These are phyloP conservation scores for Trametes pubescens DNA, from an alignment of 1,284 basidiomycete species.

Conservation along the genomic window DNA sequence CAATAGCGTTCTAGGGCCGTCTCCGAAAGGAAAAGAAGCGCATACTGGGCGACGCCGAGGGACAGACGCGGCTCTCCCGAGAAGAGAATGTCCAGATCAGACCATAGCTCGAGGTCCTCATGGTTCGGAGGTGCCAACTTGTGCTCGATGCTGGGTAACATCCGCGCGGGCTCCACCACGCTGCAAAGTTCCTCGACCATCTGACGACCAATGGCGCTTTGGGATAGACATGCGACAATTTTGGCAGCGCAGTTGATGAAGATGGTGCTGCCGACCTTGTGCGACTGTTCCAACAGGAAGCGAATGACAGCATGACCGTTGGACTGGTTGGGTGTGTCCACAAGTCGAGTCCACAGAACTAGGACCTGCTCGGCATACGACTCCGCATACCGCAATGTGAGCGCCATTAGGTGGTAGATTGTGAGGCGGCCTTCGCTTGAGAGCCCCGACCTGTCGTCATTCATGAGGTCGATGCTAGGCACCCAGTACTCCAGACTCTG, in stretches of 20 bases:
- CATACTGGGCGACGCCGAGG: slow-evolving; percentile 86
- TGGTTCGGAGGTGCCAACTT: slow-evolving; percentile 72
- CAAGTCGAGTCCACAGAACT: slow-evolving; percentile 82
- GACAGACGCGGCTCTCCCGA: slow-evolving; percentile 72
- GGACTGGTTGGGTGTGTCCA: slow-evolving; percentile 71
- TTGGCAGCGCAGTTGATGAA: slow-evolving; percentile 86
- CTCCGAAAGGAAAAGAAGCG: slow-evolving; percentile 87
- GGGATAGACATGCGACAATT: slow-evolving; percentile 86
- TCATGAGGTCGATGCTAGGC: slow-evolving; percentile 74
- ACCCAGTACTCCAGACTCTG: slow-evolving; percentile 87
- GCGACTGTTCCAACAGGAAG: slow-evolving; percentile 89
- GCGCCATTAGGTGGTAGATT: slow-evolving; percentile 85
- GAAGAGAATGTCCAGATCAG: slow-evolving; percentile 78
- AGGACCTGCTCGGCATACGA: slow-evolving; percentile 85
- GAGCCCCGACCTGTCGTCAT: slow-evolving; percentile 62
- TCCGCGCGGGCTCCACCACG: slow-evolving; percentile 85
- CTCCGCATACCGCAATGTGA: slow-evolving; percentile 84
- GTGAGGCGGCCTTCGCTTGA: slow-evolving; percentile 70
- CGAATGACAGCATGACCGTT: slow-evolving; percentile 86
- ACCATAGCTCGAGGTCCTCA: slow-evolving; percentile 77
- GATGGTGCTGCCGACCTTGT: slow-evolving; percentile 80
- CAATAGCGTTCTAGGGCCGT: slow-evolving; percentile 82
- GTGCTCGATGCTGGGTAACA: slow-evolving; percentile 81
- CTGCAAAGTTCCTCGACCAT: slow-evolving; percentile 87
- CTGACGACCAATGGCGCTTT: slow-evolving; percentile 76